Conservation (phyloP, 2,329 filamentous ascomycete species). For the Aspergillus spinulosporus region DNA sequence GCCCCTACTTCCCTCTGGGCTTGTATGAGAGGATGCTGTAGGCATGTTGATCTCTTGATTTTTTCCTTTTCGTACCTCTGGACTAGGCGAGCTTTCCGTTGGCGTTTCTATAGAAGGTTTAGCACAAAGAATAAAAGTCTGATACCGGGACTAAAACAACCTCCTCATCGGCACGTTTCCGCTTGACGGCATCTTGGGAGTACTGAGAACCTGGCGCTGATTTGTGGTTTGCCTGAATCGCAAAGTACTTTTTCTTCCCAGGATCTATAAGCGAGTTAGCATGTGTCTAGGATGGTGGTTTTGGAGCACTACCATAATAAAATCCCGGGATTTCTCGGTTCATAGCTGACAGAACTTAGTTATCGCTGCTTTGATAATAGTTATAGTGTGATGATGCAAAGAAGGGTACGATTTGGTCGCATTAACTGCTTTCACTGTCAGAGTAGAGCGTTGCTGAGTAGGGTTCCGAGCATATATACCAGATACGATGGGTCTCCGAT, state of each 20-base stretch:
- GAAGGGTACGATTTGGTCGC: background rate
- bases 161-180: conserved; percentile 52
- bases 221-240: conserved; percentile 57
- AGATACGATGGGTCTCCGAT: conserved; percentile 1
- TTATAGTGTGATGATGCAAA: background rate
- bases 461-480: conserved; percentile 2
- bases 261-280: conserved; percentile 32
- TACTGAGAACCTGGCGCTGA: conserved; percentile 55
- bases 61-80: conserved; percentile 35
- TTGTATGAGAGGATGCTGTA: conserved; percentile 33
- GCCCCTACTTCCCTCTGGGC: conserved; percentile 34
- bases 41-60: conserved; percentile 31
- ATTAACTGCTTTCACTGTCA: background rate
- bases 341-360: conserved; percentile 21
- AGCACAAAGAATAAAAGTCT: background rate
- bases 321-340: conserved; percentile 36
- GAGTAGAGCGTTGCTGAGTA: background rate
- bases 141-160: conserved; percentile 15
- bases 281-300: background rate
- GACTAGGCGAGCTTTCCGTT: conserved; percentile 27
- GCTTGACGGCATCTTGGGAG: conserved; percentile 60
- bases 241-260: conserved; percentile 67
- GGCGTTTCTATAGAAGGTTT: conserved; percentile 28
- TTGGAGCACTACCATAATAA: conserved; percentile 32
- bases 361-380: background rate